Conservation (phyloP, 1,139 yeast species). For the Magnusiomyces ingens region DNA sequence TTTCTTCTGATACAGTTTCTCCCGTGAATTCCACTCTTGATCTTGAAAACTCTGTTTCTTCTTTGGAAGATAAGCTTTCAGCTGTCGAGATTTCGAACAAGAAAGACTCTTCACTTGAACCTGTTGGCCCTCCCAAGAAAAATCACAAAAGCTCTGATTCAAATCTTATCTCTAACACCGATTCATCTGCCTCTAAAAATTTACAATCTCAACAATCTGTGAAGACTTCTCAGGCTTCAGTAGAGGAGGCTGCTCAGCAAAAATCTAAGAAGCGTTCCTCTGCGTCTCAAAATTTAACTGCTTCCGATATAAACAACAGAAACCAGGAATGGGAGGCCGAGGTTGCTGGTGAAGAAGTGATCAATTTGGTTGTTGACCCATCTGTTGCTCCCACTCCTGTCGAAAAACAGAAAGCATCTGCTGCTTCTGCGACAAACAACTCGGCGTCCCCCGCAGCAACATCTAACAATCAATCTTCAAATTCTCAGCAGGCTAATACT, state of each 20-base stretch:
- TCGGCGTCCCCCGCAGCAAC: not conserved
- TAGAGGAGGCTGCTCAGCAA: too few species aligned
- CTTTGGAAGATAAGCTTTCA: not conserved
- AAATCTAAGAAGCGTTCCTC: too few species aligned
- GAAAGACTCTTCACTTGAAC: not conserved
- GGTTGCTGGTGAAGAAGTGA: not conserved
- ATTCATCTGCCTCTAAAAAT: too few species aligned
- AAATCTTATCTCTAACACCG: too few species aligned
- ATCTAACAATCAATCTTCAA: not conserved
- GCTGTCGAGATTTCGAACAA: not conserved
- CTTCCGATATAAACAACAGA: not conserved
- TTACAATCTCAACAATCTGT: not conserved
- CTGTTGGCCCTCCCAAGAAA: too few species aligned
- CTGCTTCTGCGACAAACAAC: constrained; percentile 9
- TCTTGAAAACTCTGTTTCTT: too few species aligned
- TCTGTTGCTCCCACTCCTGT: not conserved
- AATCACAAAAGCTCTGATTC: too few species aligned
- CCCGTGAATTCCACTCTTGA: too few species aligned
- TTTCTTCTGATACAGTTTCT: too few species aligned
- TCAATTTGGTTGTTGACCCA: not conserved
- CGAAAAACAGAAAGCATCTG: constrained; percentile 6
- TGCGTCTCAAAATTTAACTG: too few species aligned
- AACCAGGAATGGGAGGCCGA: not conserved
- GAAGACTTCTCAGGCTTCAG: not conserved
- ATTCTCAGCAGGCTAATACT: not conserved